These are phyloP conservation scores for Colletotrichum shisoi DNA, from an alignment of 2,329 filamentous ascomycete genomes.

Conservation along the genomic window DNA sequence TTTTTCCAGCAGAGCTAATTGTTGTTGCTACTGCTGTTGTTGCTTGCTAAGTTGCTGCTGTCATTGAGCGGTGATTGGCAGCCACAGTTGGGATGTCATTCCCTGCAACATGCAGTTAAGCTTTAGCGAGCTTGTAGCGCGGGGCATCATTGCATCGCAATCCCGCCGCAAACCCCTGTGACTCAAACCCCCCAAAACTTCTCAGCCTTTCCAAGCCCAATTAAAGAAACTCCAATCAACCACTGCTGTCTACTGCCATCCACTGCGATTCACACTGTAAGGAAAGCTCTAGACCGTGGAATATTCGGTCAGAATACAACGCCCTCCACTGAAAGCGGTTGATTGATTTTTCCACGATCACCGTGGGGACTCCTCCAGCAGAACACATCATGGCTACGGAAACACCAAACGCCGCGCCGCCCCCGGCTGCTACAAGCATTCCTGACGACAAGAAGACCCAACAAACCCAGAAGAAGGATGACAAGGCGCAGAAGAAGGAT, in stretches of 20 bases:
- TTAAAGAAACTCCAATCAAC: conserved; percentile 9
- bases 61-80: conserved; percentile 19
- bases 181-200: conserved; percentile 39
- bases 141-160: conserved; percentile 33
- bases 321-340: not conserved
- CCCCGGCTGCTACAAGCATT: conserved; percentile 11
- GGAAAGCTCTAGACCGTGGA: too few relatives aligned
- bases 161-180: conserved; percentile 39
- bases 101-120: conserved; percentile 38
- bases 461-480: conserved; percentile 30
- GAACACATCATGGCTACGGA: conserved; percentile 33
- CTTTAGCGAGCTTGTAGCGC: conserved; percentile 40
- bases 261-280: not conserved
- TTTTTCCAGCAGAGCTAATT: not conserved
- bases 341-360: too few relatives aligned
- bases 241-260: not conserved
- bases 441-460: conserved; percentile 30
- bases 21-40: too few relatives aligned
- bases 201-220: conserved; percentile 24
- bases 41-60: not conserved
- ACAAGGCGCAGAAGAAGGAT: conserved; percentile 22
- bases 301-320: not conserved
- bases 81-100: conserved; percentile 31
- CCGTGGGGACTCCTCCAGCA: too few relatives aligned
- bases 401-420: conserved; percentile 28